Conservation (phyloP, 2,329 filamentous ascomycete genomes). For the Nannizziopsis barbatae region DNA sequence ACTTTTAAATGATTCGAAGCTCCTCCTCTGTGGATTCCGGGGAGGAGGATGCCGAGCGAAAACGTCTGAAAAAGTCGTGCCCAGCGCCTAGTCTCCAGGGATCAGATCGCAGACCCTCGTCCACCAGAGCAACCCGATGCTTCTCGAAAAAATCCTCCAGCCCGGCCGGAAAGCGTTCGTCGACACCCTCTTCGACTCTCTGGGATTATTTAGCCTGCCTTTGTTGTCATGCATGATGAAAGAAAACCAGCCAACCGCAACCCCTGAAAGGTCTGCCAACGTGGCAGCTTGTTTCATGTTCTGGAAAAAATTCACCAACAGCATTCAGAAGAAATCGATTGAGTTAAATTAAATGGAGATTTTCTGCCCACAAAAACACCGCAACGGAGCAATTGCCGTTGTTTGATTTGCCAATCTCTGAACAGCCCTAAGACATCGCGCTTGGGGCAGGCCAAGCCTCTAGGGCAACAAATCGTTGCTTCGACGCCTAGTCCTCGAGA, state of each 20-base stretch:
- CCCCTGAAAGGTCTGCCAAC: background rate
- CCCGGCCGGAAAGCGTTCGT: no score
- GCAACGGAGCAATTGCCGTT: background rate
- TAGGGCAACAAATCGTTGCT: background rate
- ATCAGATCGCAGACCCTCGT: no score
- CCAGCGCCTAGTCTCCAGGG: no score
- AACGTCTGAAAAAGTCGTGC: no score
- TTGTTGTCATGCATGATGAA: background rate
- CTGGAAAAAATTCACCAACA: background rate
- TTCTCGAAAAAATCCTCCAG: background rate
- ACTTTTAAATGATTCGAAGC: no score
- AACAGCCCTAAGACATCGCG: background rate
- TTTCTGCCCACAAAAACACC: no score
- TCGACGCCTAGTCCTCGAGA: no score
- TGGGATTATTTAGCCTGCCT: background rate
- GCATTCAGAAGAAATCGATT: background rate
- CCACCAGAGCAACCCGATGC: no score
- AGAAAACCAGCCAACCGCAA: conserved; percentile 4
- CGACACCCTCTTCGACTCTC: background rate
- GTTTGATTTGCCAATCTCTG: background rate
- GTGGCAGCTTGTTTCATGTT: conserved; percentile 10
- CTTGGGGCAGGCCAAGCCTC: background rate
- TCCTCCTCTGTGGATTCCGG: no score
- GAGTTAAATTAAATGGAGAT: background rate
- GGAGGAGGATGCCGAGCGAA: no score